Conservation (phyloP, 164 flowering plant species). For the Vitis amurensis region DNA sequence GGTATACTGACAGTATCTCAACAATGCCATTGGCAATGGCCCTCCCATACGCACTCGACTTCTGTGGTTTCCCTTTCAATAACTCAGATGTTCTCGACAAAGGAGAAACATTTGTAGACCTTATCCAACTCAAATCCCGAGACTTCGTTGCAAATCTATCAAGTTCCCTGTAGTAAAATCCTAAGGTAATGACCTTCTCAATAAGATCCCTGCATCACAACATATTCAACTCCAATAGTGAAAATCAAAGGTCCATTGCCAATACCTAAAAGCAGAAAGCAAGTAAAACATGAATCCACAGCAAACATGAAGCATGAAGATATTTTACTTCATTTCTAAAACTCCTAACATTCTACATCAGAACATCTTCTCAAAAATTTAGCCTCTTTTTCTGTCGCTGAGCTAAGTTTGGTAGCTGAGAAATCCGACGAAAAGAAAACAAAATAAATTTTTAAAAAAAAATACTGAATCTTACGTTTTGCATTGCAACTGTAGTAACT, state of each 20-base stretch:
- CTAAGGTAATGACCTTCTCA: slow-evolving; percentile 71
- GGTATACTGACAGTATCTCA: slow-evolving; percentile 81
- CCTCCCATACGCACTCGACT: slow-evolving; percentile 75
- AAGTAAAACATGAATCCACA: no score
- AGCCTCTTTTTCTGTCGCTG: no score
- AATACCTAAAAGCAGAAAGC: no score
- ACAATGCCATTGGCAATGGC: slow-evolving; percentile 94
- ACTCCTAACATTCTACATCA: no score
- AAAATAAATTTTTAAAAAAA: no score
- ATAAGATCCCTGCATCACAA: slow-evolving; percentile 75
- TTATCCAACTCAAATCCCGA: slow-evolving; percentile 88
- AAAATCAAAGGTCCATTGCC: background rate
- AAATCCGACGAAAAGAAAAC: no score
- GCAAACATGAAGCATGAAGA: no score
- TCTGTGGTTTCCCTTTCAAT: slow-evolving; percentile 34
- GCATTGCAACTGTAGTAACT: no score
- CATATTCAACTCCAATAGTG: background rate
- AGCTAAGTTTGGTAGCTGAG: no score
- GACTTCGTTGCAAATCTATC: slow-evolving; percentile 77
- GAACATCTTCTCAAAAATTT: no score
- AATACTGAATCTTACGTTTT: no score
- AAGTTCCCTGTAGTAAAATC: slow-evolving; percentile 88
- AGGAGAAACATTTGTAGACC: slow-evolving; percentile 43
- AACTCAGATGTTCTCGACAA: slow-evolving; percentile 29
- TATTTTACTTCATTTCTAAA: no score